Base-by-base conservation (phyloP, 305 asterid genomes). In the Stenogyne calaminthoides region DNA sequence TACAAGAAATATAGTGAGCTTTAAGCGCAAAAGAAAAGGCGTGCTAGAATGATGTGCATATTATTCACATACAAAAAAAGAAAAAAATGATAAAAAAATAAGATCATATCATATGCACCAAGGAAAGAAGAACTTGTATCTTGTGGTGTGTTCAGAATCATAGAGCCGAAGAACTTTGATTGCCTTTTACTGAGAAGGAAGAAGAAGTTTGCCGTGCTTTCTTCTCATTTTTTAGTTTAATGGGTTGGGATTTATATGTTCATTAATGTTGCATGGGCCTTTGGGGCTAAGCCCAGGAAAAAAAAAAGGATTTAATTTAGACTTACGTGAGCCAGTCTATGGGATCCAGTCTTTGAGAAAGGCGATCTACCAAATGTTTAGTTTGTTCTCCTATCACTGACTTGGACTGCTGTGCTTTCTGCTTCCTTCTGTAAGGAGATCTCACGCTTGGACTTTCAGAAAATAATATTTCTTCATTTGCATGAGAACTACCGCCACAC, bases 281-380 rank as follows among this genome's bases (percentile, higher is more conserved):
- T n/a, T n/a, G n/a, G n/a, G n/a, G n/a, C n/a, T n/a, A n/a, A 16
- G 9, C 1, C 20, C 20, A 22, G 25, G 2, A 32, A 16, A 54
- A 32, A 52, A 16, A 32, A 52, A 16, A 1, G n/a, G 16, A 14
- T 46, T 51, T 44, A 68, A 42, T 47, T 74, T 69, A 51, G 74
- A 80, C 98, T 80, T 92, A 95, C 97, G 97, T 95, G 77, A 88
- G 97, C 99, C 99, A 95, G 77, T 95, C 98, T 46, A 95, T 95
- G 75, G 97, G 99, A 81, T 95, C 99, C 84, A 95, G 81, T 73
- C 82, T 86, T 66, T 89, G 91, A 34, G 96, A 86, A 58, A 95
- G 87, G 73, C 80, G 88, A 79, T 83, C 78, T 22, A 88, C 78
- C 88, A 90, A 80, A 80, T 78, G 80, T 65, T 78, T 84, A 42